phyloP scores from a whole-genome alignment of 805 yeast genomes.

The Yueomyces sinensis region DNA sequence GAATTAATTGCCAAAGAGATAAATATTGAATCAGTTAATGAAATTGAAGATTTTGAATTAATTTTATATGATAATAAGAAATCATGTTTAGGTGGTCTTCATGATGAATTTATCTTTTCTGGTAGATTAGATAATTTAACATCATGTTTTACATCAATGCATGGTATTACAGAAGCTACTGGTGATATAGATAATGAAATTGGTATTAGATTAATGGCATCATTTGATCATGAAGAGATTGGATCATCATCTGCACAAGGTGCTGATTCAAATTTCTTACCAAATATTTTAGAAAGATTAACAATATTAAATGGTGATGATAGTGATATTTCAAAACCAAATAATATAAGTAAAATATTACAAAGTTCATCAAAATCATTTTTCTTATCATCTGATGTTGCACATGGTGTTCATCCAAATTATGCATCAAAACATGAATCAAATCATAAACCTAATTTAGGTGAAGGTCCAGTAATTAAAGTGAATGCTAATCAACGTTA shows the following conservation, averaged over 20 bases:
- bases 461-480: conserved; percentile 86
- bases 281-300: conserved; percentile 61
- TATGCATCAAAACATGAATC: conserved; percentile 65
- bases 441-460: conserved; percentile 66
- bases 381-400: conserved; percentile 86
- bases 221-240: conserved; percentile 93
- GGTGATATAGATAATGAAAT: conserved; percentile 31
- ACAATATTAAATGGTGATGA: conserved; percentile 34
- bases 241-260: conserved; percentile 95
- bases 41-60: conserved; percentile 83
- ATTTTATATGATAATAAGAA: conserved; percentile 75
- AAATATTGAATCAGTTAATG: conserved; percentile 30
- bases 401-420: conserved; percentile 95
- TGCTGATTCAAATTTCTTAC: conserved; percentile 84
- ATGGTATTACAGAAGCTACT: conserved; percentile 50
- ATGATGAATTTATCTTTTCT: conserved; percentile 82
- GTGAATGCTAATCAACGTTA: conserved; percentile 92
- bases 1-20: conserved; percentile 57
- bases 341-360: conserved; percentile 28
- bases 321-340: conserved; percentile 16
- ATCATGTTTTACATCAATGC: conserved; percentile 70
- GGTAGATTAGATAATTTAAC: conserved; percentile 87
- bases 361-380: conserved; percentile 67
- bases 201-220: conserved; percentile 60
- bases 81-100: conserved; percentile 74